Evolutionary conservation across 148 eudicot genomes (phyloP), one percentile per base, ranked within the genome.

Genomic region (Rhododendron mucronatum): DNA sequence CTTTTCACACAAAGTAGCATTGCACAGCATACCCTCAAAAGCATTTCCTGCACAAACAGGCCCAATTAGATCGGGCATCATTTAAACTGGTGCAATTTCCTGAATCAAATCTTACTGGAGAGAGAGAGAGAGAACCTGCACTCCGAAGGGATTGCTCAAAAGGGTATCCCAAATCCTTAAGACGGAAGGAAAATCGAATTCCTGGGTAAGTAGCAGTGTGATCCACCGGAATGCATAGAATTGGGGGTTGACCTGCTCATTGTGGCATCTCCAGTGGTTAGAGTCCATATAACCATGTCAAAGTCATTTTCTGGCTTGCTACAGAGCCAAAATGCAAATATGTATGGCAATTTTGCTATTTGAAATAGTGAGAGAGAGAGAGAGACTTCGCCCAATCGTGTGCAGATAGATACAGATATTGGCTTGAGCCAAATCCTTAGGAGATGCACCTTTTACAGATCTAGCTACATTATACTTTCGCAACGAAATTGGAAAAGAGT

Each of bases 221-320:
- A 94, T 92, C 95, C 95, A 94, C 89, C 96, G 88, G 81, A 94
- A 92, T 4, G 91, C 94, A 81, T 92, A 93, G 85, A 90, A 93
- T 47, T 94, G 95, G 16, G 95, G 93, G 74, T 91, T 89, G 37
- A 94, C 97, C 96, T 93, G 91, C 65, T 69, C 85, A 86, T 77
- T 73, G 74, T 67, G 26, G 85, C 53, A 45, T 50, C 80, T 28
- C 5, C 33, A 2, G 73, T 65, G 73, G 73, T 65, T 65, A 65
- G 73, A n/a, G 73, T n/a, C 73, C 30, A 2, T 8, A n/a, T 5
- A 71, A 71, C 39, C 13, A 71, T 14, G 21, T 30, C 76, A 71
- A 30, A 30, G 2, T 71, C 39, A 30, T 28, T 4, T 12, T 14
- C 5, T 71, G 0, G 73, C 33, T 65, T n/a, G 73, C 73, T n/a